Evolutionary conservation across 2,329 filamentous ascomycete genomes (phyloP).

Genomic region (Cucurbitaria berberidis): DNA sequence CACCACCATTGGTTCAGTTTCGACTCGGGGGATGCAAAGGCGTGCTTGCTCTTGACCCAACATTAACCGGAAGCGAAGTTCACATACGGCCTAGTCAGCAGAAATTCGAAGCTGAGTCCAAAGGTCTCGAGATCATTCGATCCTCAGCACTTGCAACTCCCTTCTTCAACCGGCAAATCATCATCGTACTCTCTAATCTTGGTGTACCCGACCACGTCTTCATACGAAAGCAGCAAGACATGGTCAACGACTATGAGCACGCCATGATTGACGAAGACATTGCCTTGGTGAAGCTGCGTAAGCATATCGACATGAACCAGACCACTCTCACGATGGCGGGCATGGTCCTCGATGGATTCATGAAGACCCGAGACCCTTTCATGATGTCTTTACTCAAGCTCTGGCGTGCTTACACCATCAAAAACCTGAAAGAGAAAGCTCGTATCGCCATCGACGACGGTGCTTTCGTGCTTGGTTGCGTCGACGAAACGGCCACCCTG

Average conservation of each 20-base stretch:
- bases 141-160: constrained; percentile 78
- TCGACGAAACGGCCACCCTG: constrained; percentile 81
- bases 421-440: constrained; percentile 90
- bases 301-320: constrained; percentile 84
- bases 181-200: constrained; percentile 79
- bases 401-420: constrained; percentile 89
- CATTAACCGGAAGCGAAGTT: constrained; percentile 70
- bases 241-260: constrained; percentile 70
- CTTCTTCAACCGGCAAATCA: constrained; percentile 87
- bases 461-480: constrained; percentile 84
- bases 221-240: constrained; percentile 67
- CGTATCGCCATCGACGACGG: constrained; percentile 81
- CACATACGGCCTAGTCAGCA: constrained; percentile 83
- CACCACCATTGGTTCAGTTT: constrained; percentile 88
- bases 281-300: constrained; percentile 72
- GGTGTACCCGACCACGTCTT: constrained; percentile 75
- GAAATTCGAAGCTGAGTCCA: constrained; percentile 78
- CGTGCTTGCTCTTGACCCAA: constrained; percentile 76
- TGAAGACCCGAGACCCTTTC: constrained; percentile 77
- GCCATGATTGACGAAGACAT: constrained; percentile 70
- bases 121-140: constrained; percentile 83
- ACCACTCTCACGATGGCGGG: constrained; percentile 75
- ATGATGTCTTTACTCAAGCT: constrained; percentile 77
- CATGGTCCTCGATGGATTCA: constrained; percentile 82
- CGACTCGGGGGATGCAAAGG: constrained; percentile 93